Evolutionary conservation across 2,329 filamentous ascomycete genomes (phyloP), one percentile per base, ranked within the genome.

Genomic region (Phialocephala sp.): DNA sequence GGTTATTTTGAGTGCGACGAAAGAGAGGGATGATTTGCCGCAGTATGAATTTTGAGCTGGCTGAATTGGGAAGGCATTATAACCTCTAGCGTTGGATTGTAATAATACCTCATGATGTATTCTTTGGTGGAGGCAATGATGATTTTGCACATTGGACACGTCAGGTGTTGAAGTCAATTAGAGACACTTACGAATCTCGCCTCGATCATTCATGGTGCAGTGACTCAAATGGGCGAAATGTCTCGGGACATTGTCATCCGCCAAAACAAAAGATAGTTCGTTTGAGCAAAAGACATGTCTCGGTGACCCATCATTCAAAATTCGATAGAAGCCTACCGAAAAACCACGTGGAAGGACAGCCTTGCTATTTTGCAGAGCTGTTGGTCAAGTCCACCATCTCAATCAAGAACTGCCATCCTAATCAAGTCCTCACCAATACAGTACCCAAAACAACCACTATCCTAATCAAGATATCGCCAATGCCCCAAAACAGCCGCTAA

Each of bases 11-110:
- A 50, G 59, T 39, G n/a, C 52, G 14, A 43, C 27, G 15, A 59
- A 20, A 9, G 41, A 64, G 27, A 58, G 61, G 39, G 50, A 66
- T 8, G 27, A 36, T 54, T 61, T 66, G 39, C 54, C 43, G 14
- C 37, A 39, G 15, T 66, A 62, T 64, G 52, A 54, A 3, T 61
- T 66, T 63, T 41, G 39, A 37, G 32, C 9, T 18, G 50, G 22
- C 9, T 22, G 55, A 20, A 41, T 27, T n/a, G n/a, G 9, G n/a
- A 47, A 22, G 14, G 18, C 18, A 47, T 47, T n/a, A 12, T 47
- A 8, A 3, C 37, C 37, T 41, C 37, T 20, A 20, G 43, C 8
- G n/a, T n/a, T 20, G 2, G 8, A 45, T 43, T 43, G 11, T 41
- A 12, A 18, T 3, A 18, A 41, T 41, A 12, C 37, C 37, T 14